A percentile compares a stretch with the other conserved stretches of the same genome.
Conservation (phyloP, 768 basidiomycete genomes). For the Boletus sp. region DNA sequence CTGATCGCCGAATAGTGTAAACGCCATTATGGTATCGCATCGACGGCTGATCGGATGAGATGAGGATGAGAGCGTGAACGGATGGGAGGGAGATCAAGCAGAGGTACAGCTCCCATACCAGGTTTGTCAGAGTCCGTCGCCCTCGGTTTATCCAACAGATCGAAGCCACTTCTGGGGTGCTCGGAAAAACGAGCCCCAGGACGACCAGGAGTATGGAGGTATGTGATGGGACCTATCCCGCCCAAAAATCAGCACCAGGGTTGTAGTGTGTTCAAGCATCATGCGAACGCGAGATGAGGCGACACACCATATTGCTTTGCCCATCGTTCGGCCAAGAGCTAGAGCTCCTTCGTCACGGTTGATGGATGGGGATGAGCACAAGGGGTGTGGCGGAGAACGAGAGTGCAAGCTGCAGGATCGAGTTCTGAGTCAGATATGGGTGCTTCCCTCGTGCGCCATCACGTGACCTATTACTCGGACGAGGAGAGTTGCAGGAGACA, state of each 20-base stretch:
- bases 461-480: too few species aligned
- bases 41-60: slow-evolving; percentile 39
- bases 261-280: too few species aligned
- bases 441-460: too few species aligned
- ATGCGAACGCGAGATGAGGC: not conserved
- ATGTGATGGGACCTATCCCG: slow-evolving; percentile 52
- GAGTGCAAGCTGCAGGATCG: too few species aligned
- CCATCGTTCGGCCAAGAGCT: slow-evolving; percentile 61
- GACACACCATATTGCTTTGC: slow-evolving; percentile 58
- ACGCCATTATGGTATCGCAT: slow-evolving; percentile 70
- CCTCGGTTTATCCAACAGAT: slow-evolving; percentile 69
- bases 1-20: slow-evolving; percentile 62
- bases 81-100: not conserved
- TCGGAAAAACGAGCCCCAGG: slow-evolving; percentile 66
- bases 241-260: too few species aligned
- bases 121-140: slow-evolving; percentile 77
- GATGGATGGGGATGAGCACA: too few species aligned
- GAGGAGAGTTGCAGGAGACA: too few species aligned
- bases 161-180: slow-evolving; percentile 57
- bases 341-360: slow-evolving; percentile 60
- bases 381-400: too few species aligned
- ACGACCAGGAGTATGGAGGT: slow-evolving; percentile 65
- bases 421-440: too few species aligned
- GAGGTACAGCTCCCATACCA: slow-evolving; percentile 68
- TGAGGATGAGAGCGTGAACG: slow-evolving; percentile 2